Evolutionary conservation across 164 flowering plant genomes (phyloP), one percentile per base, ranked within the genome.

Genomic region (Berberis vulgaris): DNA sequence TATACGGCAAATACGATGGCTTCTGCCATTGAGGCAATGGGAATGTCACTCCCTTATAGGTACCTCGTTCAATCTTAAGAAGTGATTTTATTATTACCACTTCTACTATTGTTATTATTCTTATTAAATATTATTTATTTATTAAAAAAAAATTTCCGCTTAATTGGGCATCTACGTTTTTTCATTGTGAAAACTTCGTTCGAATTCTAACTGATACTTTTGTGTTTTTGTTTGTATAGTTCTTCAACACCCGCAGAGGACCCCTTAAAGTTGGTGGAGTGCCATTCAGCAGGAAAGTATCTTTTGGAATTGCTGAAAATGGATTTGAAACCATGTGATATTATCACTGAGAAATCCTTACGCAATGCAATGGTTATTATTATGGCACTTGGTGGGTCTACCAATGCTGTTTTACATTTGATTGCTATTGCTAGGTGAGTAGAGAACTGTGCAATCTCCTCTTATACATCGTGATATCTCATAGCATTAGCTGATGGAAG

Each of bases 1-100:
- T 95, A 91, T 64, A 95, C 99, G 6, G 97, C 97, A 65, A 91
- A 95, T 70, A 95, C 99, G 8, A 95, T 95, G 99, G 99, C 99
- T 57, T 87, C 92, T 76, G 99, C 99, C 26, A 95, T 95, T 68
- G 99, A 95, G 74, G 88, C 85, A 41, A 80, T 95, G 97, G 99
- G 99, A 67, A 95, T 95, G 97, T 79, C 96, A 69, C 83, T 95
- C 73, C 99, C 99, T 38, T 88, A 82, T 74, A 95, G 99, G 99
- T 94, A 73, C 6, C 45, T 53, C 26, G 26, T 26, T 26, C 26
- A 26, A 26, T 26, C 26, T 26, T 26, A 26, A 26, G 26, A 3
- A 57, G 26, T 26, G 49, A 46, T 49, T 38, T 61, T 2, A 4
- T 38, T 49, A 7, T 26, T 26, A 26, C 26, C 26, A 1, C 3